A percentile compares a stretch with the other conserved stretches of the same genome.
These are phyloP conservation scores for Ottelia alismoides DNA, from an alignment of 106 monocot genomes.

Conservation along the genomic window DNA sequence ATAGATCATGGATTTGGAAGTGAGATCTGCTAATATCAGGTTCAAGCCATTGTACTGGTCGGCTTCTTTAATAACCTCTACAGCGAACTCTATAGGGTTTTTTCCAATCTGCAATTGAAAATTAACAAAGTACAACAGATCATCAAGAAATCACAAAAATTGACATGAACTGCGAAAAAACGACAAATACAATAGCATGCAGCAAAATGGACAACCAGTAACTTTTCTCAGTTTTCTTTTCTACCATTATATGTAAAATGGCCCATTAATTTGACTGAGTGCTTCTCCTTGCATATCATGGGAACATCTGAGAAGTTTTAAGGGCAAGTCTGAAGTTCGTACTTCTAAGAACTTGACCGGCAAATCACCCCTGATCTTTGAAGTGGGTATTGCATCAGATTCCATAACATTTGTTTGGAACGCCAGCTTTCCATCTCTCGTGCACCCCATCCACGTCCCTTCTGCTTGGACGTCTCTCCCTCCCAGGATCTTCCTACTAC, in stretches of 20 bases:
- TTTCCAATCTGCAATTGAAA: too few species aligned
- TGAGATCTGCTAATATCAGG: constrained; percentile 48
- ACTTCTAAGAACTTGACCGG: constrained; percentile 60
- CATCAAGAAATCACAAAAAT: too few species aligned
- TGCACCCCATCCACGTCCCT: constrained; percentile 92
- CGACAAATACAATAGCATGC: too few species aligned
- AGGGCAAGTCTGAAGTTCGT: neutral
- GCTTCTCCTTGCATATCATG: too few species aligned
- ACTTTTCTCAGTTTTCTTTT: too few species aligned
- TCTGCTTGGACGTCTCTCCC: constrained; percentile 71
- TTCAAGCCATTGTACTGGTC: constrained; percentile 71
- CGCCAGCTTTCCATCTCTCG: constrained; percentile 62
- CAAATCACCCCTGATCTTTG: constrained; percentile 48
- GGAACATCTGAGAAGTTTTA: too few species aligned
- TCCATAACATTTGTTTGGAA: constrained; percentile 86
- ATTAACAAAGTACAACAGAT: too few species aligned
- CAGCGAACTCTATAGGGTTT: neutral
- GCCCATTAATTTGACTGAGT: too few species aligned
- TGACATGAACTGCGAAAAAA: too few species aligned
- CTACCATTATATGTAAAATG: too few species aligned
- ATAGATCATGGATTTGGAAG: constrained; percentile 33
- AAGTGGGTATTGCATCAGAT: constrained; percentile 23
- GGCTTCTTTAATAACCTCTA: constrained; percentile 34
- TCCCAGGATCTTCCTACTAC: constrained; percentile 46
- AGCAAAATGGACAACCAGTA: too few species aligned